Evolutionary conservation across 352 stramenopile species (phyloP), one percentile per base, ranked within the genome.

Genomic region (Thalassiosira exigua): DNA sequence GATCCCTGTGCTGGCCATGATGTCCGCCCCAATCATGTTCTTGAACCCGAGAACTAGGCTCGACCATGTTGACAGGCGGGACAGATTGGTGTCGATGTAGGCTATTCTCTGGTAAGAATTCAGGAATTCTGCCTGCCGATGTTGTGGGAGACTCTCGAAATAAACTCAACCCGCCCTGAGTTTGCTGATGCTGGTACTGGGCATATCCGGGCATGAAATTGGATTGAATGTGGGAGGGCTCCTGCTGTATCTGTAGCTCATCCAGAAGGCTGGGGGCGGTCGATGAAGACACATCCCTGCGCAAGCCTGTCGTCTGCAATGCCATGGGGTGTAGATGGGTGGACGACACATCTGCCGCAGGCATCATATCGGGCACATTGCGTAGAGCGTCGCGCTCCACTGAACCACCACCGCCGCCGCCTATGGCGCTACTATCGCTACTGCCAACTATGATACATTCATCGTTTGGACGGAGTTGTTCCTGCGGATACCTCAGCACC

Each of bases 401-500:
- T 11, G 11, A 11, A 48, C n/a, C 11, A 48, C 39, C 11, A 48
- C 11, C 11, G 11, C 39, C 11, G 11, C n/a, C 11, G 11, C 39
- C 39, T 48, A 11, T 48, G 39, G 39, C 39, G 39, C 39, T n/a
- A n/a, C n/a, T n/a, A n/a, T n/a, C n/a, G n/a, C n/a, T n/a, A 48
- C 11, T 17, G n/a, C 11, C 11, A 48, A 11, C 39, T 48, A 48
- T 48, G 39, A 17, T n/a, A 17, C 11, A 11, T 11, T 48, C 11
- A 11, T 48, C 39, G 11, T n/a, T n/a, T 11, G 11, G 11, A 48
- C 64, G 69, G 30, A 82, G 42, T 44, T 89, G 82, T 26, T 77
- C 77, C 56, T 88, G 75, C 24, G 85, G 81, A 74, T 93, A 93
- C 11, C 70, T 83, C 52, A 94, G 70, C 9, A 93, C 88, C 46